These are phyloP conservation scores for Crotalaria pallida DNA, from an alignment of 306 rosid genomes.

Conservation along the genomic window DNA sequence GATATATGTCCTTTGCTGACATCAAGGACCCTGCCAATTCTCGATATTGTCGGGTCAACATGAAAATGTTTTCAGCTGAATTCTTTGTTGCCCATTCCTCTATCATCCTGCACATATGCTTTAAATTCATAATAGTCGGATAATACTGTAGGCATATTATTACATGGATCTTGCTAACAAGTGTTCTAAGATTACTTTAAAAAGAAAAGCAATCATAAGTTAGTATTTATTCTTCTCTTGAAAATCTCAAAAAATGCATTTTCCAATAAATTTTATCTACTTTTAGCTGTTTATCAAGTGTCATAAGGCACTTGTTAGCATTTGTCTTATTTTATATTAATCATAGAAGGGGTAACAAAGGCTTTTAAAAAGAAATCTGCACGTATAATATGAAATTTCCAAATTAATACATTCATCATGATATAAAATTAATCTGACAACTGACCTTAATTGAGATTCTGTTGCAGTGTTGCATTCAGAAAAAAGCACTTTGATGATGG, in stretches of 20 bases:
- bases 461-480: constrained; percentile 41
- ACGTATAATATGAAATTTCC: not conserved
- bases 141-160: not conserved
- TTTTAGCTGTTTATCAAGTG: no score
- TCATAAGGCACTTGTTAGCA: no score
- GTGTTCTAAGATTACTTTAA: no score
- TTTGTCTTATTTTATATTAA: no score
- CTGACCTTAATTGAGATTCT: constrained; percentile 67
- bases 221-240: no score
- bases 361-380: no score
- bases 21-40: constrained; percentile 44
- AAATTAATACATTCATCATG: not conserved
- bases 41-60: constrained; percentile 55
- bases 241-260: no score
- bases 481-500: constrained; percentile 68
- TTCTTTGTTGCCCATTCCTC: constrained; percentile 69
- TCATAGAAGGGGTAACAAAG: not conserved
- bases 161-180: not conserved
- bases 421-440: not conserved
- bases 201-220: no score
- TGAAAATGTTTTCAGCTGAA: constrained; percentile 71
- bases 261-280: no score
- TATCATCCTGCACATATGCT: constrained; percentile 54
- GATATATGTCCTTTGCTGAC: constrained; percentile 50
- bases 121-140: not conserved